phyloP scores from a whole-genome alignment of 139 green algal genomes.

The Haematococcus sp. region DNA sequence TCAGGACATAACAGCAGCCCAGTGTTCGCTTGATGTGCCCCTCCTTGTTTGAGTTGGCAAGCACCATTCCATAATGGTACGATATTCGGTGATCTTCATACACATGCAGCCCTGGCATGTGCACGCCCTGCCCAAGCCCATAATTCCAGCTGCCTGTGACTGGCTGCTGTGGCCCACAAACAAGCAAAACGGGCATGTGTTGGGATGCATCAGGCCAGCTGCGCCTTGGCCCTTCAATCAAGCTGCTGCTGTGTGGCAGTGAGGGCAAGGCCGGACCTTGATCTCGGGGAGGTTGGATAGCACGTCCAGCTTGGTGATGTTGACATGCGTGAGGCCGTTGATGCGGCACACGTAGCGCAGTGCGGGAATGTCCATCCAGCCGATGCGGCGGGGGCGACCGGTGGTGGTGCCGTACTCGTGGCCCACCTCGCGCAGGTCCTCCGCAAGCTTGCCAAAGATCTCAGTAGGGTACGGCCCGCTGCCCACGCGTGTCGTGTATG shows the following conservation, averaged over 20 bases:
- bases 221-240: not conserved
- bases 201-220: not conserved
- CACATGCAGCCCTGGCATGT: too few relatives aligned
- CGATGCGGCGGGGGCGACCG: conserved; percentile 88
- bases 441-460: conserved; percentile 82
- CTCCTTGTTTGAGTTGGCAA: too few relatives aligned
- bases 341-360: conserved; percentile 87
- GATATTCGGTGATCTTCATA: too few relatives aligned
- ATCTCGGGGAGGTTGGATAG: conserved; percentile 84
- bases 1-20: not conserved
- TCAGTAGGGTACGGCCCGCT: conserved; percentile 97
- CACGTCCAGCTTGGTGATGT: conserved; percentile 99
- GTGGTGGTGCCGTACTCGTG: conserved; percentile 98
- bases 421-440: conserved; percentile 79
- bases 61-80: too few relatives aligned
- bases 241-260: too few relatives aligned
- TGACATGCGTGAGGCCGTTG: conserved; percentile 96
- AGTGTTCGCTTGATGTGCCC: too few relatives aligned
- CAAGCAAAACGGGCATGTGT: too few relatives aligned
- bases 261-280: too few relatives aligned
- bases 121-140: too few relatives aligned
- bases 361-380: conserved; percentile 97
- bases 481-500: conserved; percentile 98
- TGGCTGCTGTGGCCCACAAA: too few relatives aligned
- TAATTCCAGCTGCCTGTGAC: too few relatives aligned